Base-by-base conservation (phyloP, 371 early-diverging fungal genomes). In the Conidiobolus incongruus region DNA sequence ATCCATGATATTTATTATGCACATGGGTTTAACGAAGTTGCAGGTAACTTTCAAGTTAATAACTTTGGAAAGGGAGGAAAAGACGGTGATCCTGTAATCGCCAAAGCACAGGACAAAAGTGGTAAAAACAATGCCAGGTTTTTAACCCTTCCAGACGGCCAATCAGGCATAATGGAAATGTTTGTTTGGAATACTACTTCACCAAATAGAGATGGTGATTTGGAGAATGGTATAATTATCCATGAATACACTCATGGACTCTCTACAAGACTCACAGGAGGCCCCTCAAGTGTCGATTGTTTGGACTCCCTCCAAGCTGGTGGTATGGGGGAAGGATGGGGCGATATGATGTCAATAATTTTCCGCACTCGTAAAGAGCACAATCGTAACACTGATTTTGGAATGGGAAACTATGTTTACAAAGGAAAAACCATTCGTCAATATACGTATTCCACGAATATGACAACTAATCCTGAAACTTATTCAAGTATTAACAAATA, bases 41-140 rank as follows among this genome's bases (percentile, higher is more conserved):
- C 88, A 13, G 95, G 95, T 24, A 94, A 94, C 62, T 94, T 94
- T 63, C 95, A 94, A 62, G 72, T 83, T 53, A 65, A 75, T 57
- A 94, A 94, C 56, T 63, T 72, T 52, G 72, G 64, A 26, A 71
- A 76, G 42, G 86, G 89, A 12, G 87, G 93, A 19, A 41, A 54
- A 26, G 75, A 62, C 16, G 62, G 60, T 38, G 94, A 93, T 56
- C 75, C 82, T 8, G 89, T 94, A 1, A 75, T 90, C 54, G 92
- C 92, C 26, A 84, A 87, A 53, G 90, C 88, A 0, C 92, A 92
- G 60, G 91, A 92, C 56, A 88, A 89, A 10, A 74, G 75, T n/a
- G 36, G 44, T 19, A 69, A 61, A 50, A 78, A 81, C 55, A 85
- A 87, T 61, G 88, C 94, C 46, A 86, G 89, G 59, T 91, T 94